Evolutionary conservation across 2,329 filamentous ascomycete species (phyloP).

Genomic region (Sarocladiaceae sp.): DNA sequence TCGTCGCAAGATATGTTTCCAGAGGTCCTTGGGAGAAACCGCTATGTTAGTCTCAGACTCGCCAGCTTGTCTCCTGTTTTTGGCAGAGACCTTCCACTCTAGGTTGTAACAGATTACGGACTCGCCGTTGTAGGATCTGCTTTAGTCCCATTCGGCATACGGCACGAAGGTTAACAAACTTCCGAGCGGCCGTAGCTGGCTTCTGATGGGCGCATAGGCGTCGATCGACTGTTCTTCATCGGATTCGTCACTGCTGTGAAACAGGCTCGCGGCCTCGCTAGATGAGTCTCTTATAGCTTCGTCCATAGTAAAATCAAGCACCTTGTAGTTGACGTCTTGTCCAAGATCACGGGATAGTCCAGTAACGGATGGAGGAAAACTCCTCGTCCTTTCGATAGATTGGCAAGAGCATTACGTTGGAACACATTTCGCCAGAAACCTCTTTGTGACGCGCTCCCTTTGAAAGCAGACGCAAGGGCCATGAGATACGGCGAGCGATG

Average conservation of each 20-base stretch:
- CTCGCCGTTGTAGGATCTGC: slow-evolving; percentile 1
- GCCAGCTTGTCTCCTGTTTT: not conserved
- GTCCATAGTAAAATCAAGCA: not conserved
- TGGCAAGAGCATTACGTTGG: not conserved
- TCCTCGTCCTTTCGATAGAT: not conserved
- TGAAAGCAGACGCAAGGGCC: not conserved
- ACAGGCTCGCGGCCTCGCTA: not conserved
- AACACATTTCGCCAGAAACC: not conserved
- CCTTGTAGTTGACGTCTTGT: not conserved
- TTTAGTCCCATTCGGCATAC: not conserved
- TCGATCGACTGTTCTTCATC: not conserved
- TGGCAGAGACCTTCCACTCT: slow-evolving; percentile 1
- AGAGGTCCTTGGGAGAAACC: not conserved
- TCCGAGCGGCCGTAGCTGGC: not conserved
- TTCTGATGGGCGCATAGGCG: not conserved
- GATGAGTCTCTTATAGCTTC: not conserved
- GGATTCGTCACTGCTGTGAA: not conserved
- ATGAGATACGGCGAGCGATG: too few species aligned
- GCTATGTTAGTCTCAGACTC: slow-evolving; percentile 1
- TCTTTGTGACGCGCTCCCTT: not conserved
- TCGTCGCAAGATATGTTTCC: not conserved
- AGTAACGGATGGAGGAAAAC: not conserved
- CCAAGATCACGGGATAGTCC: not conserved
- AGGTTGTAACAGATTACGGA: not conserved
- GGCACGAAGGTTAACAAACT: not conserved